Evolutionary conservation across 257 asterid species (phyloP).

Genomic region (Solanum lycopersicoides): DNA sequence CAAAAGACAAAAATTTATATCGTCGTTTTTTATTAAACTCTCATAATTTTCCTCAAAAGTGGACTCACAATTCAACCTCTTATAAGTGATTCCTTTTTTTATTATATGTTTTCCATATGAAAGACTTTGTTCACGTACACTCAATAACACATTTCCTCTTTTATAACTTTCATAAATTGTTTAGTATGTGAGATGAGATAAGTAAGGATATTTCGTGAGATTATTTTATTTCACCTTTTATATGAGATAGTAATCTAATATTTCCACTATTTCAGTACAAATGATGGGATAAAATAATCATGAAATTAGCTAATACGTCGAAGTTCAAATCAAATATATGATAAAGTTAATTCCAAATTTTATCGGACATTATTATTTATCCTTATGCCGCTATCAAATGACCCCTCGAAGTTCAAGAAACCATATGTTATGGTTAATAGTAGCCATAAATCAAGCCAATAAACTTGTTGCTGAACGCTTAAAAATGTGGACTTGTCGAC

Average conservation of each 20-base stretch:
- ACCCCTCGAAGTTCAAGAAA: background rate
- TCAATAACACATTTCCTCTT: background rate
- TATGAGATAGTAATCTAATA: background rate
- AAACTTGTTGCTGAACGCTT: slow-evolving; percentile 24
- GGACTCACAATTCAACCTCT: background rate
- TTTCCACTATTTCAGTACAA: background rate
- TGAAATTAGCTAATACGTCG: background rate
- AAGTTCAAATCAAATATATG: background rate
- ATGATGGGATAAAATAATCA: background rate
- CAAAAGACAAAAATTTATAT: background rate
- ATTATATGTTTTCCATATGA: background rate
- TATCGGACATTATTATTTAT: background rate
- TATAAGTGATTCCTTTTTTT: too few relatives aligned
- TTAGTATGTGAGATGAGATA: background rate
- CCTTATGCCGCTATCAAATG: background rate
- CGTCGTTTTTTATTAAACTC: background rate
- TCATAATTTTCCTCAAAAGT: fast-evolving
- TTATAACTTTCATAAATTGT: background rate
- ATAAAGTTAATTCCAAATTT: background rate
- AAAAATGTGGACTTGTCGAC: slow-evolving; percentile 2
- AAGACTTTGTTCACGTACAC: background rate
- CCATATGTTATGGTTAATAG: slow-evolving; percentile 25
- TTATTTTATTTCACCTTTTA: background rate
- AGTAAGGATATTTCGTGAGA: background rate
- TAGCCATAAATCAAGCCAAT: slow-evolving; percentile 42